Evolutionary conservation across 2,329 filamentous ascomycete species (phyloP), one percentile per base, ranked within the genome.

Genomic region (Xylariaceae sp.): DNA sequence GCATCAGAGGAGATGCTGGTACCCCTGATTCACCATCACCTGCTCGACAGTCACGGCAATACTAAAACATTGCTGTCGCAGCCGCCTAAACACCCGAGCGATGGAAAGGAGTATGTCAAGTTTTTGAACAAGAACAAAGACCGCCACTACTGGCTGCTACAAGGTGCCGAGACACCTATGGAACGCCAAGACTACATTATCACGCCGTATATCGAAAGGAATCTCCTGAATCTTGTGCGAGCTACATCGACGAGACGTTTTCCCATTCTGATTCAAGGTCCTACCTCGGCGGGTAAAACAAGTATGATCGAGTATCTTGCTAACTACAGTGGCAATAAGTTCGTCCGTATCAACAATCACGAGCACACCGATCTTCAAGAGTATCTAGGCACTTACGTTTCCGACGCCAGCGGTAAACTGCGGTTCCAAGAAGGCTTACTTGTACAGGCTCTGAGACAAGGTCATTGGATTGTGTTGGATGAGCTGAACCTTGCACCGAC

Each of bases 291-390:
- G 10, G 94, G 94, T 64, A 99, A 99, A 75, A 99, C 94, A 0
- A 97, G 93, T 74, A 99, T 99, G 94, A 96, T 99, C 48, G 93
- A 97, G 74, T 97, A 96, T 72, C 82, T 99, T 44, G 93, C 95
- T n/a, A 94, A 96, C 70, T 88, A 90, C 57, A 97, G 92, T 35
- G 94, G 95, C 2, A 96, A 99, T 72, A 94, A 90, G 70, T 99
- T 97, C 71, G 92, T 99, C 49, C 86, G 94, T 61, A 99, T 99
- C 79, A 99, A 99, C 76, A 99, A 99, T 67, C 94, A 99, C 74
- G 95, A 99, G 71, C 94, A 99, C 70, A 99, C 94, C 0, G 94
- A 99, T 73, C 78, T 99, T 44, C 94, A 99, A 73, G 95, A 99
- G 72, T 99, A 99, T 69, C 78, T 99, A 4, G 94, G 94, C 15